Evolutionary conservation across 352 stramenopile species (phyloP).

Genomic region (Phytophthora capsici): DNA sequence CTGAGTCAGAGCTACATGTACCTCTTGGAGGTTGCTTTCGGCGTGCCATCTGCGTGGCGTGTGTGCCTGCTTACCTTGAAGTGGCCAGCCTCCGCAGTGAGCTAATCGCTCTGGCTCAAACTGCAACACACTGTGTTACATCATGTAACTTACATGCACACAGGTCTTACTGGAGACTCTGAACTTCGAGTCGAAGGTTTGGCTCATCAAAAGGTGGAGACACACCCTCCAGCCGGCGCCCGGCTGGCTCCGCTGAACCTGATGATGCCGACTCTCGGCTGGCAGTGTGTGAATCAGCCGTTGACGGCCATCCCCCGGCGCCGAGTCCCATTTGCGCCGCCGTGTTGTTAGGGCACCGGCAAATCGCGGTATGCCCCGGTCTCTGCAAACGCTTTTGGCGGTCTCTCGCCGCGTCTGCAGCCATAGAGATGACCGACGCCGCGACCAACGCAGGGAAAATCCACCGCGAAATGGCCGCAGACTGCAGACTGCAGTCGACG

Average conservation of each 20-base stretch:
- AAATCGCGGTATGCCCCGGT: slow-evolving; percentile 6
- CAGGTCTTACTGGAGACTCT: no score
- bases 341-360: slow-evolving; percentile 11
- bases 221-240: slow-evolving; percentile 12
- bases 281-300: slow-evolving; percentile 8
- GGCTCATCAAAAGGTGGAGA: slow-evolving; percentile 1
- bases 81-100: neutral
- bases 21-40: no score
- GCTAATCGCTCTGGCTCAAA: neutral
- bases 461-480: slow-evolving; percentile 2
- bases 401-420: slow-evolving; percentile 11
- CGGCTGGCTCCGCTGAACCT: slow-evolving; percentile 17
- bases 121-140: neutral
- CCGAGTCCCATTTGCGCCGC: neutral
- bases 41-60: neutral
- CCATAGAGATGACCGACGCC: slow-evolving; percentile 8
- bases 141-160: no score
- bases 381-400: slow-evolving; percentile 6
- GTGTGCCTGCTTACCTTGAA: neutral
- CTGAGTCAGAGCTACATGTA: no score
- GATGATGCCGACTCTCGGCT: slow-evolving; percentile 19
- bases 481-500: neutral
- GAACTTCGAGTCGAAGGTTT: no score
- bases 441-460: slow-evolving; percentile 19
- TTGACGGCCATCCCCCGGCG: slow-evolving; percentile 11